Evolutionary conservation across 208 protist genomes (phyloP).

Genomic region (Spongospora subterranea): DNA sequence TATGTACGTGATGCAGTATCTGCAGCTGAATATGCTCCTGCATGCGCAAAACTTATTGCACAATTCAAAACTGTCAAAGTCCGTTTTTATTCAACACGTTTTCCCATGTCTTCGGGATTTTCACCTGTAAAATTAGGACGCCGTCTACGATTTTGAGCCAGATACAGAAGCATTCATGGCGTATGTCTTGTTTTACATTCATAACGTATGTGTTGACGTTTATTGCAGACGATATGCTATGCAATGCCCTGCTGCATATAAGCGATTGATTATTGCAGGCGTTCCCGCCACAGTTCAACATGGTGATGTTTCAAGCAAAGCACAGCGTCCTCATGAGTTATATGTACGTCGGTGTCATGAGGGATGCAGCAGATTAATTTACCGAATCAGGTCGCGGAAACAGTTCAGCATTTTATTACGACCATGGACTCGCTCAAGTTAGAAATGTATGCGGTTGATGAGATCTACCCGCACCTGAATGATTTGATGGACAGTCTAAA

Average conservation of each 20-base stretch:
- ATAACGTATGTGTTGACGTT: background rate
- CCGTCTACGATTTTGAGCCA: constrained; percentile 54
- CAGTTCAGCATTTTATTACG: constrained; percentile 89
- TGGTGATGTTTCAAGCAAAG: background rate
- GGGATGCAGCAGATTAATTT: no score
- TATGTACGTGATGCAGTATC: constrained; percentile 86
- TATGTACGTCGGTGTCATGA: no score
- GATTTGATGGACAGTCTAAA: constrained; percentile 79
- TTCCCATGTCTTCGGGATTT: constrained; percentile 80
- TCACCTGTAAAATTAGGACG: background rate
- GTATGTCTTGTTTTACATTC: constrained; percentile 70
- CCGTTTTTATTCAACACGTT: constrained; percentile 73
- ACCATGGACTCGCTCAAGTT: constrained; percentile 86
- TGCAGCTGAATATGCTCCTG: constrained; percentile 81
- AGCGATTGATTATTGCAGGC: constrained; percentile 64
- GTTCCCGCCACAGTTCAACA: constrained; percentile 72
- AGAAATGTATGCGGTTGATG: constrained; percentile 85
- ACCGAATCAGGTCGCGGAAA: constrained; percentile 83
- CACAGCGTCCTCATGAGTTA: background rate
- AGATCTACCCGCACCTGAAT: constrained; percentile 84
- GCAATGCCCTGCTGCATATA: constrained; percentile 64
- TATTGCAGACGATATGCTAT: background rate
- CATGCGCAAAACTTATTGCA: constrained; percentile 86
- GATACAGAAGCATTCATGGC: constrained; percentile 87
- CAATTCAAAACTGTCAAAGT: constrained; percentile 90